Evolutionary conservation across 2,329 filamentous ascomycete genomes (phyloP).

Genomic region (Tolypocladium cylindrosporum): DNA sequence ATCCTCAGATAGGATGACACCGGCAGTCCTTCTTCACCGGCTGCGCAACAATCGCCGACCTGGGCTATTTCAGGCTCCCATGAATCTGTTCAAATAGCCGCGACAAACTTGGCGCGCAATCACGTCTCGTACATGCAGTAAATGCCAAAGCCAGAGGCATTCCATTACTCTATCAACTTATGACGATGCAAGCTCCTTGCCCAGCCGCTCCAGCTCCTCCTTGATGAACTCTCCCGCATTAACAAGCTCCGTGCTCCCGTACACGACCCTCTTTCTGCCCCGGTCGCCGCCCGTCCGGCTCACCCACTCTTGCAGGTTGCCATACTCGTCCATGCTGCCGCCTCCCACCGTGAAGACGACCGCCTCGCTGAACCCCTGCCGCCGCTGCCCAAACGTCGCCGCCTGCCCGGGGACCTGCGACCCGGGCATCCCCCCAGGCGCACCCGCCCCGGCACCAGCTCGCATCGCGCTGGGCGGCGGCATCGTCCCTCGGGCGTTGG

Average conservation of each 20-base stretch:
- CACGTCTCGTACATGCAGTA: neutral
- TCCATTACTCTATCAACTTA: neutral
- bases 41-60: too few relatives aligned
- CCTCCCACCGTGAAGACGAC: constrained; percentile 94
- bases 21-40: too few relatives aligned
- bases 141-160: neutral
- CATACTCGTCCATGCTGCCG: constrained; percentile 98
- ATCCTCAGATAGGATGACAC: too few relatives aligned
- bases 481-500: constrained; percentile 86
- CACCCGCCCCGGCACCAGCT: constrained; percentile 27
- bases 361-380: constrained; percentile 82
- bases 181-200: constrained; percentile 40
- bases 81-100: neutral
- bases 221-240: constrained; percentile 58
- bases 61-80: too few relatives aligned
- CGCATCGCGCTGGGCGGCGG: constrained; percentile 62
- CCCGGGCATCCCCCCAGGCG: constrained; percentile 41
- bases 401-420: constrained; percentile 50
- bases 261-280: constrained; percentile 73
- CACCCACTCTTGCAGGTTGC: constrained; percentile 94
- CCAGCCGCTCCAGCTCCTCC: constrained; percentile 53
- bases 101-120: too few relatives aligned
- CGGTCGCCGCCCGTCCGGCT: constrained; percentile 60
- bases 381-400: constrained; percentile 81
- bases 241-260: constrained; percentile 81